phyloP scores from a whole-genome alignment of 2,329 filamentous ascomycete species.

The Dryadomyces sulphureus region DNA sequence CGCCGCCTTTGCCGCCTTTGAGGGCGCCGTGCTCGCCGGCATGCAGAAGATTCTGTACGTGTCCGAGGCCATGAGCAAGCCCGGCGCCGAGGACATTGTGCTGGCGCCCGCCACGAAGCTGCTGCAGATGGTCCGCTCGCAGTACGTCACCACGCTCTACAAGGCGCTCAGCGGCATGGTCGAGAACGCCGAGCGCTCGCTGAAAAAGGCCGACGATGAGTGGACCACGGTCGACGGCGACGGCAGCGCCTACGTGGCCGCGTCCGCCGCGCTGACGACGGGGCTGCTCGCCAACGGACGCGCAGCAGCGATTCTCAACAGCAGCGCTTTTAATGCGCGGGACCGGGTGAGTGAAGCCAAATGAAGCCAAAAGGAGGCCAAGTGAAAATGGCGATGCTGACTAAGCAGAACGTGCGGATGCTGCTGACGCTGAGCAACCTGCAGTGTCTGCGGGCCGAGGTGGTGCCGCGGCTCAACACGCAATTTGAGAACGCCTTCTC shows the following conservation, averaged over 20 bases:
- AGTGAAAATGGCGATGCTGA: not conserved
- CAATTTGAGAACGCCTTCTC: slow-evolving; percentile 91
- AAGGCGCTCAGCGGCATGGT: slow-evolving; percentile 92
- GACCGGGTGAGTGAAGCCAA: too few relatives aligned
- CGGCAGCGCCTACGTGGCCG: slow-evolving; percentile 22
- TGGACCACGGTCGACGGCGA: slow-evolving; percentile 32
- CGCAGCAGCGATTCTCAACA: slow-evolving; percentile 21
- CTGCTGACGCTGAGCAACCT: slow-evolving; percentile 89
- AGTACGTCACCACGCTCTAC: slow-evolving; percentile 89
- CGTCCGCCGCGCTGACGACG: slow-evolving; percentile 4
- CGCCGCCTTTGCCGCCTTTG: slow-evolving; percentile 69
- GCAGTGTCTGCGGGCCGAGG: slow-evolving; percentile 62
- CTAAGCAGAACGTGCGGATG: slow-evolving; percentile 81
- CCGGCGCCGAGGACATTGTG: slow-evolving; percentile 62
- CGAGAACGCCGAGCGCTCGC: slow-evolving; percentile 75
- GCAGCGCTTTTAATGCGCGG: slow-evolving; percentile 36
- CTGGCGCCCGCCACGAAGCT: slow-evolving; percentile 75
- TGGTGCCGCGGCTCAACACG: slow-evolving; percentile 76
- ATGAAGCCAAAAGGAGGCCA: not conserved
- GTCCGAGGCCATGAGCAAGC: slow-evolving; percentile 65
- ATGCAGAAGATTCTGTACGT: slow-evolving; percentile 96
- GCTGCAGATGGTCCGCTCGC: slow-evolving; percentile 75
- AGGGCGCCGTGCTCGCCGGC: slow-evolving; percentile 64
- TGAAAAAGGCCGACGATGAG: slow-evolving; percentile 48
- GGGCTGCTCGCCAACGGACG: slow-evolving; percentile 10